Base-by-base conservation (phyloP, 2,329 filamentous ascomycete genomes). In the Phaeosphaeria sp. region DNA sequence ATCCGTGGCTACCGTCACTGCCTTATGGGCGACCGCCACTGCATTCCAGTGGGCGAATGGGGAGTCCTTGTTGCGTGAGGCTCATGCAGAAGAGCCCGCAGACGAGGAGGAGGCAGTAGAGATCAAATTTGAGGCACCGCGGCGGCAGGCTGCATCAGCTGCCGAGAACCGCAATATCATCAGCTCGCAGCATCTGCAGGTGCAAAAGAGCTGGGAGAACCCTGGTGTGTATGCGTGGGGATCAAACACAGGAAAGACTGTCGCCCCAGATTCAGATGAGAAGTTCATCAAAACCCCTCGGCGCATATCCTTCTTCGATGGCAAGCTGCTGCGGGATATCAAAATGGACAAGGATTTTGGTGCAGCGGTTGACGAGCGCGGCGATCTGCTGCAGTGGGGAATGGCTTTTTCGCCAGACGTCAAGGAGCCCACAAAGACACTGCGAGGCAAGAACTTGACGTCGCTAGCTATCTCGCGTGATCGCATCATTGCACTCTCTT, bases 201-300 rank as follows among this genome's bases (percentile, higher is more conserved):
- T 97, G 57, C 92, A 91, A 79, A 87, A 87, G 72, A 96, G 91
- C 77, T 85, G 87, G 82, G 87, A 88, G 77, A 89, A 91, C 59
- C 94, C 95, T 0, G 95, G 93, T 1, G 90, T 98, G 0, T 98
- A 96, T 78, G 88, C 90, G 5, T 99, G 95, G 94, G 95, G 95
- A 0, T 92, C 90, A 18, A 99, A 99, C 70, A 81, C 82, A 17
- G 92, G 93, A 59, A 86, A 85, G 66, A 93, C 97, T n/a, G 91
- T 91, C 39, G 93, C 93, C 43, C 93, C 93, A 0, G 88, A 90
- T 62, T 94, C 90, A 9, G 84, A 89, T 51, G 93, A 97, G 54
- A 80, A 82, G 27, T 85, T 89, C 61, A 83, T 98, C 74, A 97
- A 96, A 79, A 87, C 85, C 1, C 93, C 95, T 15, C 83, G 89